Evolutionary conservation across 768 basidiomycete species (phyloP), one percentile per base, ranked within the genome.

Genomic region (Naganishia friedmannii): DNA sequence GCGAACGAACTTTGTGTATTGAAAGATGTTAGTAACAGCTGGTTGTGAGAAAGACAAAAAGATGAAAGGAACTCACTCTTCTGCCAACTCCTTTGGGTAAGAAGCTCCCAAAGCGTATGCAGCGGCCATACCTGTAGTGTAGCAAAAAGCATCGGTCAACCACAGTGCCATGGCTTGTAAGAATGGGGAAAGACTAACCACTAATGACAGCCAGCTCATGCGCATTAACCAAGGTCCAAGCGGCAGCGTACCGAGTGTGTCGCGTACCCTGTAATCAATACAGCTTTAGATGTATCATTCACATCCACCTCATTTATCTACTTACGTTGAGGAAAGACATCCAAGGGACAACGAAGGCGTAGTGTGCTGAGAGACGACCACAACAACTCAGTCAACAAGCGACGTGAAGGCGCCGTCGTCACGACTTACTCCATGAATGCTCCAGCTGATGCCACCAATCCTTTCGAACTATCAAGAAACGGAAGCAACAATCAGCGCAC

Each of bases 141-240:
- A 26, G 26, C 28, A 15, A 23, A 31, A n/a, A n/a, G 32, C 29
- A 3, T 63, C 29, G 13, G 4, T 53, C n/a, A 53, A 34, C n/a
- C 3, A 15, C 9, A 2, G 29, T 66, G n/a, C n/a, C 21, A 15
- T n/a, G 10, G 3, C 3, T 10, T 57, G 9, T 21, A 15, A 2
- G 19, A 32, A 34, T 15, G 0, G 8, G 17, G 48, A 12, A 10
- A 31, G 2, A 31, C 67, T 54, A 23, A 69, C 81, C 81, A 0
- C 73, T 75, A 60, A 82, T 80, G 60, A 77, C 70, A 53, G 79
- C 81, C 12, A 80, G 73, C 73, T 83, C 82, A 73, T 82, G 82
- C 0, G 80, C 79, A 60, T 83, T 83, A 66, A 83, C 83, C 21
- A 83, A 72, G 0, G 83, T 83, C 83, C 83, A 83, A 6, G 81